Evolutionary conservation across 495 filamentous ascomycete genomes (phyloP), one percentile per base, ranked within the genome.

Genomic region (Staphylotrichum longicolle): DNA sequence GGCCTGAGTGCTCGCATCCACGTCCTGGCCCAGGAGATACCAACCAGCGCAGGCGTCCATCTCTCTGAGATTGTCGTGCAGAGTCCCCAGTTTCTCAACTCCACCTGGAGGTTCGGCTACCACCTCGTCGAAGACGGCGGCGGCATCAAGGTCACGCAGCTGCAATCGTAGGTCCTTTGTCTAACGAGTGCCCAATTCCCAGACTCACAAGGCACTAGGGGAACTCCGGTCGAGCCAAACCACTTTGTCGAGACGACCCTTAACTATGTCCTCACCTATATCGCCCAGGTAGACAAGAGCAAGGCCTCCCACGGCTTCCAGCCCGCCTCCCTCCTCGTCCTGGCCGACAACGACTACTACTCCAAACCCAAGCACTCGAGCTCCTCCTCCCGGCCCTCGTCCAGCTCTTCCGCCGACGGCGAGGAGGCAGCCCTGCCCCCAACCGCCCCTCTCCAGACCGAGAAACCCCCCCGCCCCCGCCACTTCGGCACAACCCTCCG

Each of bases 281-380:
- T 89, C 66, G 72, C 79, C 57, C 65, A 70, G 30, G 80, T 84
- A 61, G 83, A 84, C 61, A 78, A 82, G 51, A 72, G 80, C 52
- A 72, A 76, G 58, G 74, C 78, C 64, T 77, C 79, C 6, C 77
- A 83, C 61, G 75, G 78, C 45, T 85, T 95, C 61, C 80, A 81
- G 27, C 85, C 91, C 0, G 73, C 88, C 20, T 83, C 81, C 11
- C 83, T 98, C 67, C 94, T 91, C 54, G 94, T 98, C 74, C 81
- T 97, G 27, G 94, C 95, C 34, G 91, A 96, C 75, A 90, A 89
- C 67, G 91, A 96, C 78, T 98, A 98, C 81, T 98, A 98, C 78
- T 97, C 94, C 3, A 44, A 44, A 15, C 52, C 58, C 50, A 54
- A 54, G 44, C 30, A 54, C 5, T 14, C 45, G 15, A 12, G 4